Evolutionary conservation across 2,329 filamentous ascomycete species (phyloP), one percentile per base, ranked within the genome.

Genomic region (Venturiaceae sp.): DNA sequence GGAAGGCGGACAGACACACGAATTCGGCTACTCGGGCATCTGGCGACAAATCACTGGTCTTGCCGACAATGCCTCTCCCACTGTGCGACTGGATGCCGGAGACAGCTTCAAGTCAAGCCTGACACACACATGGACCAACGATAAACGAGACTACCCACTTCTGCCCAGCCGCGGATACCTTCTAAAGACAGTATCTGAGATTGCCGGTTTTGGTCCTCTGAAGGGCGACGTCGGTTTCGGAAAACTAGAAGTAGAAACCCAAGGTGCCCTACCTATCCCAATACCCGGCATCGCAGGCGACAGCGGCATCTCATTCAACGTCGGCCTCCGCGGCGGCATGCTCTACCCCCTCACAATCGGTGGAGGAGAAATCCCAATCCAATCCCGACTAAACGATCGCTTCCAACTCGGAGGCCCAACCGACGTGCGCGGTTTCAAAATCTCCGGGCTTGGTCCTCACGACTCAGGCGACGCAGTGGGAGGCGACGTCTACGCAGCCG

Each of bases 361-460:
- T 6, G 75, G 75, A 56, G 66, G 72, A 19, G 75, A 76, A 53
- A 75, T 76, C 21, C 80, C 86, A 0, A 77, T 81, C 26, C 83
- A 86, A 4, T 95, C 89, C 64, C 84, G 90, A 32, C 82, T 97
- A 67, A 96, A 95, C 69, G 94, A 99, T 71, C 90, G 94, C 47
- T 99, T 99, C 76, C 85, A 91, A 67, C 87, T 99, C 33, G 94
- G 94, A 46, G 94, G 94, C 0, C 92, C 94, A 3, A 96, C 91
- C 3, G 92, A 96, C 68, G 89, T 99, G 14, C 88, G 94, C 58
- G 94, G 94, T 1, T 99, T 99, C 79, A 86, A 90, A 60, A 82
- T 95, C 23, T 88, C 87, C 21, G 94, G 94, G 1, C 80, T 99
- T 5, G 94, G 94, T 8, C 92, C 94, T 3, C 87, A 88, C 62